Evolutionary conservation across 352 stramenopile species (phyloP).

Genomic region (Globisporangium cederbergense): DNA sequence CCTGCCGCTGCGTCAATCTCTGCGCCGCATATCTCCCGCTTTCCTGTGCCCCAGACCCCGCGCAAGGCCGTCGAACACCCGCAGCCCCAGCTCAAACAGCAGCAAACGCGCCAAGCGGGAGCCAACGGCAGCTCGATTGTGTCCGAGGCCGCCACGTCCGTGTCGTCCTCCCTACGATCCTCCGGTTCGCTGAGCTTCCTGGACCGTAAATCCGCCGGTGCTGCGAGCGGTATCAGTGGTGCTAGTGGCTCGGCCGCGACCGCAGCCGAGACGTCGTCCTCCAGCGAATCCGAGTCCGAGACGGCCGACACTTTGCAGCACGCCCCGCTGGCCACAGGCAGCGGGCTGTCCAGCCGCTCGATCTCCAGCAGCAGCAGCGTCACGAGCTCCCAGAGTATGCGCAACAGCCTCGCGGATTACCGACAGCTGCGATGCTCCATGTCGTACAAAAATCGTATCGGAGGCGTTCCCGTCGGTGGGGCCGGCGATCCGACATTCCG

Average conservation of each 20-base stretch:
- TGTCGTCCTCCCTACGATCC: conserved; percentile 56
- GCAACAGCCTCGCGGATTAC: conserved; percentile 55
- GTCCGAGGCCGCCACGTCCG: conserved; percentile 24
- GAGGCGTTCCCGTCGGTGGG: conserved; percentile 5
- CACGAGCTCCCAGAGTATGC: conserved; percentile 17
- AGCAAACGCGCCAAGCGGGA: conserved; percentile 3
- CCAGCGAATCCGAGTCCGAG: conserved; percentile 18
- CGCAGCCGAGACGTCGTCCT: conserved; percentile 12
- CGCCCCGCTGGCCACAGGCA: not conserved
- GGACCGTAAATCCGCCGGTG: conserved; percentile 39
- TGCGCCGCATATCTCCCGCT: not conserved
- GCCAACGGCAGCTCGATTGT: conserved; percentile 23
- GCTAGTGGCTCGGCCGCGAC: conserved; percentile 5
- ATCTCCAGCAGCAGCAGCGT: conserved; percentile 17
- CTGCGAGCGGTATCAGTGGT: conserved; percentile 22
- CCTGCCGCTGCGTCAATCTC: not conserved
- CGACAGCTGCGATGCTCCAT: conserved; percentile 80
- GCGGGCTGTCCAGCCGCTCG: conserved; percentile 4
- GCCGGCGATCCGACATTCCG: conserved; percentile 20
- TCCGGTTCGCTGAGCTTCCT: conserved; percentile 43
- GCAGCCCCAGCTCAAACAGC: conserved; percentile 5
- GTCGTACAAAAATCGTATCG: conserved; percentile 81
- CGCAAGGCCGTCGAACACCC: not conserved
- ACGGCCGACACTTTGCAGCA: not conserved
- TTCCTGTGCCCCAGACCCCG: conserved; percentile 5